A percentile compares a stretch with the other conserved stretches of the same genome.
These are phyloP conservation scores for Mallotus nudiflorus DNA, from an alignment of 345 rosid genomes.

Conservation along the genomic window DNA sequence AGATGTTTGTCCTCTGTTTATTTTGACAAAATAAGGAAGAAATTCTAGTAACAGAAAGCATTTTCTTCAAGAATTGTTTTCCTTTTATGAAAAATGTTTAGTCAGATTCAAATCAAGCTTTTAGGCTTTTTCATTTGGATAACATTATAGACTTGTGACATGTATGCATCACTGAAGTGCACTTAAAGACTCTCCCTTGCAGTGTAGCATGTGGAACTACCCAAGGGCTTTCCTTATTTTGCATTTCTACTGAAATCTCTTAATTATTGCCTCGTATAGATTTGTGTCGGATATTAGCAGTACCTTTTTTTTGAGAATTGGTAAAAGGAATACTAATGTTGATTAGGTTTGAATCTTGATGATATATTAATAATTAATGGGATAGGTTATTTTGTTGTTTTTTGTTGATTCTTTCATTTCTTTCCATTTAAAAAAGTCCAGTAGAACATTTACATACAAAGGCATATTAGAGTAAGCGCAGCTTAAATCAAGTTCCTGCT, in stretches of 20 bases:
- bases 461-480: neutral
- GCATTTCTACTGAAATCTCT: neutral
- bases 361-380: no score
- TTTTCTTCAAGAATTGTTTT: neutral
- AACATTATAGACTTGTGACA: neutral
- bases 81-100: neutral
- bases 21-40: neutral
- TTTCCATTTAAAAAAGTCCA: neutral
- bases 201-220: neutral
- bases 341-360: no score
- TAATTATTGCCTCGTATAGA: neutral
- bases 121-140: neutral
- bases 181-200: neutral
- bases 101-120: neutral
- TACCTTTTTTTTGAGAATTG: no score
- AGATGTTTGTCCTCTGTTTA: neutral
- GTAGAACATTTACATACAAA: neutral
- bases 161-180: neutral
- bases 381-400: no score
- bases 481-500: neutral
- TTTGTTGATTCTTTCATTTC: neutral
- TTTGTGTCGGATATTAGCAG: no score
- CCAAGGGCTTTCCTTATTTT: neutral
- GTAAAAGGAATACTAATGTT: no score
- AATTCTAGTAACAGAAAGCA: neutral